These are phyloP conservation scores for Chamaecrista fasciculata DNA, from an alignment of 306 rosid genomes.

Conservation along the genomic window DNA sequence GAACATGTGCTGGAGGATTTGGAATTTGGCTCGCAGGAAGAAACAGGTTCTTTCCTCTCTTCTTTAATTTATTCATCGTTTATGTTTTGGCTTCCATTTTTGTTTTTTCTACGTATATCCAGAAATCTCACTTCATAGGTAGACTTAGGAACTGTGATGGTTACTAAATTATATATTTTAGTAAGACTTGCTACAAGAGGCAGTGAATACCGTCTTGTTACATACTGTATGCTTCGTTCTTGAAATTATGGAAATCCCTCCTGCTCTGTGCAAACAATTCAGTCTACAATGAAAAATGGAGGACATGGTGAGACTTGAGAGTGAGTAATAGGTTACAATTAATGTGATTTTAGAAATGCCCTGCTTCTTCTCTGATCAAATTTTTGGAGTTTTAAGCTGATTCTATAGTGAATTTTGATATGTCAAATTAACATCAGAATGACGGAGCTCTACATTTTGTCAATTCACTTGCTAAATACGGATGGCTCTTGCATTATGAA, in stretches of 20 bases:
- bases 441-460: background rate
- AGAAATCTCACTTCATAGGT: too few species aligned
- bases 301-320: background rate
- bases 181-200: background rate
- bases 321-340: background rate
- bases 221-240: background rate
- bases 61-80: background rate
- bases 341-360: background rate
- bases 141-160: too few species aligned
- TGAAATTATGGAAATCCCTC: background rate
- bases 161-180: too few species aligned
- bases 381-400: background rate
- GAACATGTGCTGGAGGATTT: slow-evolving; percentile 97
- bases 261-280: background rate
- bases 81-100: background rate
- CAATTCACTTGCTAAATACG: background rate
- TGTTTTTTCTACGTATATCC: background rate
- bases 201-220: background rate
- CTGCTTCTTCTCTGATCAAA: background rate
- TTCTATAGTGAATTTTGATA: background rate
- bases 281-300: background rate
- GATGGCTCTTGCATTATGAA: background rate
- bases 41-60: slow-evolving; percentile 51
- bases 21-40: slow-evolving; percentile 97
- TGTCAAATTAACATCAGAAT: background rate